Evolutionary conservation across 2,329 filamentous ascomycete genomes (phyloP).

Genomic region (Kalmusia sp.): DNA sequence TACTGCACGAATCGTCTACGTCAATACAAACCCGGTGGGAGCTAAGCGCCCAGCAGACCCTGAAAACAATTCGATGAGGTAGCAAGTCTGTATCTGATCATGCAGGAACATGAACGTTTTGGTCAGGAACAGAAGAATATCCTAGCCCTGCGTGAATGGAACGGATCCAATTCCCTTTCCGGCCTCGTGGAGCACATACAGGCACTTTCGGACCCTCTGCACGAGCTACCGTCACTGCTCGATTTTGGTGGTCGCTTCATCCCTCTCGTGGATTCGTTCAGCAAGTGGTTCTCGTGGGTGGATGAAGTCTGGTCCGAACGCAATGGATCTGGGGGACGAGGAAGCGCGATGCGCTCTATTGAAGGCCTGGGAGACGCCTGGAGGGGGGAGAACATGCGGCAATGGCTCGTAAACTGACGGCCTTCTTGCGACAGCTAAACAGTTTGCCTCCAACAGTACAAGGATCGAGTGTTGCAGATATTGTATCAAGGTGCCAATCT

Average conservation of each 20-base stretch:
- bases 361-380: conserved; percentile 43
- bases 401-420: conserved; percentile 42
- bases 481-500: conserved; percentile 37
- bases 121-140: conserved; percentile 46
- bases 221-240: conserved; percentile 43
- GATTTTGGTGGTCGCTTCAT: conserved; percentile 41
- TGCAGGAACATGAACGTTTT: conserved; percentile 46
- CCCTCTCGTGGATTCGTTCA: conserved; percentile 38
- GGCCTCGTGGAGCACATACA: conserved; percentile 45
- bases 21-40: conserved; percentile 39
- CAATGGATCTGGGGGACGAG: conserved; percentile 8
- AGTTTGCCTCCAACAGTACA: conserved; percentile 31
- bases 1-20: conserved; percentile 39
- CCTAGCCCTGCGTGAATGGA: conserved; percentile 45
- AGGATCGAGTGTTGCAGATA: conserved; percentile 42
- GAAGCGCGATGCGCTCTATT: conserved; percentile 24
- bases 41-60: conserved; percentile 34
- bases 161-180: conserved; percentile 28
- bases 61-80: conserved; percentile 47
- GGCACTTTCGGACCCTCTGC: conserved; percentile 42
- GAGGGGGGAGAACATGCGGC: conserved; percentile 41
- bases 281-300: conserved; percentile 40
- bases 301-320: conserved; percentile 34
- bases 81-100: conserved; percentile 39
- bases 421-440: conserved; percentile 40